Percentiles rank a stretch among this genome's conserved stretches.
Conservation (phyloP, 2,329 filamentous ascomycete genomes). For the Colletotrichum siamense region DNA sequence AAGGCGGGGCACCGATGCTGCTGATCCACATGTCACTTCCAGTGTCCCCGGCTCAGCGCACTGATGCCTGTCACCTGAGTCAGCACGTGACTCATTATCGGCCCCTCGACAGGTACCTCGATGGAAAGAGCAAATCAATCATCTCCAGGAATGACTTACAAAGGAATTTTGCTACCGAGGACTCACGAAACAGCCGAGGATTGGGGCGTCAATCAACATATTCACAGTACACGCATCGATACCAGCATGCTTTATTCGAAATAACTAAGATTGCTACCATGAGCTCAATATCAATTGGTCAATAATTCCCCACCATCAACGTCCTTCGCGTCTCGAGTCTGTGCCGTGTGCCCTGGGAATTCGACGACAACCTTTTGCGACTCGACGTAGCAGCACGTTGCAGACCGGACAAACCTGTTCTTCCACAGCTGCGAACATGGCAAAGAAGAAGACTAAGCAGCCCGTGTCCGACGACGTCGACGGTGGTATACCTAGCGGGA, state of each 20-base stretch:
- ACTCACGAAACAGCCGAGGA: neutral
- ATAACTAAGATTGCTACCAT: slow-evolving; percentile 7
- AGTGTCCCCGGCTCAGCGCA: rapidly evolving
- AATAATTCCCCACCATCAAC: slow-evolving; percentile 2
- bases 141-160: neutral
- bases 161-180: neutral
- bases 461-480: slow-evolving; percentile 31
- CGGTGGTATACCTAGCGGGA: slow-evolving; percentile 21
- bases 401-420: neutral
- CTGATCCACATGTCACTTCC: neutral
- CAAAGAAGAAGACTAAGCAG: slow-evolving; percentile 53
- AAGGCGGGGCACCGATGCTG: neutral
- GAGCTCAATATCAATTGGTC: slow-evolving; percentile 19
- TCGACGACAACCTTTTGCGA: neutral
- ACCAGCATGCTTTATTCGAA: neutral
- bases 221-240: neutral
- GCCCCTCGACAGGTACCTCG: neutral
- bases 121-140: neutral
- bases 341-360: neutral
- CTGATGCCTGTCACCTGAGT: rapidly evolving
- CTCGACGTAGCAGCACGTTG: neutral
- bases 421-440: slow-evolving; percentile 36
- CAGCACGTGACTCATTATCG: neutral
- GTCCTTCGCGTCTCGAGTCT: neutral
- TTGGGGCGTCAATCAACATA: neutral